These are phyloP conservation scores for Gynochthodes officinalis DNA, from an alignment of 257 asterid species.

Conservation along the genomic window DNA sequence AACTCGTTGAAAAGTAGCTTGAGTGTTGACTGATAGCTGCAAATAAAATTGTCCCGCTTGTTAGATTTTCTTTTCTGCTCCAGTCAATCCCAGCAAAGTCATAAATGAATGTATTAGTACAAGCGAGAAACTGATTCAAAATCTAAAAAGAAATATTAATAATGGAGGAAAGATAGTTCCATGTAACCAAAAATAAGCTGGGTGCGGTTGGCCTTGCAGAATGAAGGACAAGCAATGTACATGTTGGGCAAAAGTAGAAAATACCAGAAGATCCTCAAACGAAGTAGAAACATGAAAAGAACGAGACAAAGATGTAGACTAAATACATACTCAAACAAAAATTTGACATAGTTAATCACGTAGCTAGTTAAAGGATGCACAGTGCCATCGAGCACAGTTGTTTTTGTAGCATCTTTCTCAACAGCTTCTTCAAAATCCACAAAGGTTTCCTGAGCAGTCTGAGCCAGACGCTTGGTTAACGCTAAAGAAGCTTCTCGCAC, in stretches of 20 bases:
- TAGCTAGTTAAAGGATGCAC: constrained; percentile 98
- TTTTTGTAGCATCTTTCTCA: constrained; percentile 91
- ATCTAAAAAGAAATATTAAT: background rate
- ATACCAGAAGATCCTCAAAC: no score
- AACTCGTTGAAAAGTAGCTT: constrained; percentile 74
- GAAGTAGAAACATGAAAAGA: background rate
- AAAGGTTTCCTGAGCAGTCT: constrained; percentile 89
- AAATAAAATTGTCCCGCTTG: background rate
- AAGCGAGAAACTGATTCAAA: background rate
- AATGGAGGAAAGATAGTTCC: background rate
- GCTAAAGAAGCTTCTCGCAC: constrained; percentile 67
- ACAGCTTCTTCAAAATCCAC: constrained; percentile 98
- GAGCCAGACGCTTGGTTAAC: constrained; percentile 76
- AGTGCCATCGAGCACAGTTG: constrained; percentile 97
- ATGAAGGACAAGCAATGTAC: no score
- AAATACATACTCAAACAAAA: constrained; percentile 78
- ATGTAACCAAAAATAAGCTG: no score
- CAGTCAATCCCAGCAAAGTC: background rate
- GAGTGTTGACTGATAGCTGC: constrained; percentile 85
- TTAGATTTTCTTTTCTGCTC: background rate
- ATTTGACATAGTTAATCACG: constrained; percentile 88
- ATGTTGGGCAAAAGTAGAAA: no score
- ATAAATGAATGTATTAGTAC: background rate
- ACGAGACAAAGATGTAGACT: background rate
- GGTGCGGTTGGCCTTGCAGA: no score